Base-by-base conservation (phyloP, 257 asterid genomes). In the Plantago ovata region DNA sequence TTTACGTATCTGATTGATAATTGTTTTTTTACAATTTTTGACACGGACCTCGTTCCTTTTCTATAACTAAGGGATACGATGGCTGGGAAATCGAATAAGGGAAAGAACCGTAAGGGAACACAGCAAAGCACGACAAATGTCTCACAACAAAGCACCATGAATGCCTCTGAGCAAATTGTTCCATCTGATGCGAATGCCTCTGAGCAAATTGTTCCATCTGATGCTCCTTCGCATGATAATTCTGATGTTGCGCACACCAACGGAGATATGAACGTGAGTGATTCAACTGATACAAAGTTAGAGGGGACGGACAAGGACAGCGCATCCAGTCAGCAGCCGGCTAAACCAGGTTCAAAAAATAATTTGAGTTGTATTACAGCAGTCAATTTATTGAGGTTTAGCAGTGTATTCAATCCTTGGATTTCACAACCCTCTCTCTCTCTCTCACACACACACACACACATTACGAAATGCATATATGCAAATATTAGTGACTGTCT, bases 51-150 rank as follows among this genome's bases (percentile, higher is more conserved):
- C 13, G 20, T 19, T 23, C 12, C 18, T 36, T 53, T 12, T 20
- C 47, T 55, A 24, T 56, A 53, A 56, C 11, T 51, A 68, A 69
- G 82, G 76, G 63, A 23, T 47, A 52, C 75, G 63, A 92, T 92
- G 96, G 98, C 91, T 0, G 97, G 99, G 39, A 89, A 81, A 63
- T 82, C 97, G 28, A 89, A 72, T 66, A 76, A 68, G 77, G 95
- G 94, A 65, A 93, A 56, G 87, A 85, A 79, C 41, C 78, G 94
- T 47, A 89, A 76, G 69, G 96, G 75, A 55, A 9, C 52, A 39
- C 79, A 73, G 53, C 84, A 74, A 67, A 70, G n/a, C 73, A 69
- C 72, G 62, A 48, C 57, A 10, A 78, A 40, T 68, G 65, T 46
- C 2, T 39, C 68, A 2, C 79, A 75, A 52, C 78, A 58, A 57